These are phyloP conservation scores for Alternaria ventricosa DNA, from an alignment of 2,329 filamentous ascomycete species.

Conservation along the genomic window DNA sequence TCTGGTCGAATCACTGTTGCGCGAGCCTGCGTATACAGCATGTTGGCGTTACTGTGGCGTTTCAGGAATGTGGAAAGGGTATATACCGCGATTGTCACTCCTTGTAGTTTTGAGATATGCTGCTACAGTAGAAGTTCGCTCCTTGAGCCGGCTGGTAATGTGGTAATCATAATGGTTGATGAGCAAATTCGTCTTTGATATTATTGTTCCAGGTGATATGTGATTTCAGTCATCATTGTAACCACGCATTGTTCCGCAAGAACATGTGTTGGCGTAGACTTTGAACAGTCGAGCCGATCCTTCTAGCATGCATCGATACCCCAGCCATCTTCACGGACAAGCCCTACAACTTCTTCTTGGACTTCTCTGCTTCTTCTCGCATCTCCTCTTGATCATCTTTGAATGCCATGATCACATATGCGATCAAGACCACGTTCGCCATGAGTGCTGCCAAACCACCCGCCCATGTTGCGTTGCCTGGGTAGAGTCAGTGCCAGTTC, in stretches of 20 bases:
- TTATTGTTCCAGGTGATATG: not conserved
- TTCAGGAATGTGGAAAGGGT: constrained; percentile 7
- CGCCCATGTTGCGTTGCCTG: constrained; percentile 87
- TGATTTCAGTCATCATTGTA: not conserved
- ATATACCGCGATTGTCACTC: constrained; percentile 22
- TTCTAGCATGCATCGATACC: not conserved
- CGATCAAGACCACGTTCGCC: constrained; percentile 88
- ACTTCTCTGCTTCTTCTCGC: constrained; percentile 53
- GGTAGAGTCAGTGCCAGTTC: constrained; percentile 7
- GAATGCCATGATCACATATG: constrained; percentile 92
- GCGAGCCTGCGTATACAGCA: constrained; percentile 4
- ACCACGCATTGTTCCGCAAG: not conserved
- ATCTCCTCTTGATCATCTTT: constrained; percentile 73
- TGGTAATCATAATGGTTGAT: constrained; percentile 40
- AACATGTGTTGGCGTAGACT: not conserved
- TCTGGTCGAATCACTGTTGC: constrained; percentile 14
- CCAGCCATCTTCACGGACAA: not conserved
- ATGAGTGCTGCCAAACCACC: constrained; percentile 85
- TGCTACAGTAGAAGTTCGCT: constrained; percentile 14
- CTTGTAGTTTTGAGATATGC: constrained; percentile 17
- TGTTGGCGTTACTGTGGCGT: constrained; percentile 21
- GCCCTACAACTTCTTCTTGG: constrained; percentile 44
- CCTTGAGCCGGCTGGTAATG: constrained; percentile 16
- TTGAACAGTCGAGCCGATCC: not conserved
- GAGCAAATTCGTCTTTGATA: not conserved